Base-by-base conservation (phyloP, 495 filamentous ascomycete genomes). In the Podospora bellae-mahoneyi region DNA sequence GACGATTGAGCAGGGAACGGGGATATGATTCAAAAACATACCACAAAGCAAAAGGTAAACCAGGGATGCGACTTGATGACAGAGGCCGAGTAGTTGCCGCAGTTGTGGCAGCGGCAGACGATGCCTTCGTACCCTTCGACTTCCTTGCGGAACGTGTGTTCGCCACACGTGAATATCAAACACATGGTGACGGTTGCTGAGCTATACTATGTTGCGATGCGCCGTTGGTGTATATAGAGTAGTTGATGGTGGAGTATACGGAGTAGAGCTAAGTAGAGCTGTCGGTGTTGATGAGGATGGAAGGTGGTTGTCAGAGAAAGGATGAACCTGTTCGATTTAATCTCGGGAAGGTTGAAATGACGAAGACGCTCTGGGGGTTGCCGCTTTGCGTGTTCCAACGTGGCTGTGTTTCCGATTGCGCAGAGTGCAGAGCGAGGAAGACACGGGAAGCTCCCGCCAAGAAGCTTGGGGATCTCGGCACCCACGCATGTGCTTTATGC, bases 1-100 rank as follows among this genome's bases (percentile, higher is more conserved):
- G 39, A 1, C 53, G 48, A 16, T 44, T 44, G 64, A 30, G 9
- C 16, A 60, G 30, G 16, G 20, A 30, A 32, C n/a, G n/a, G n/a
- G 20, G 30, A 32, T 32, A 4, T 5, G 23, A 2, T 23, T 23
- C 23, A 23, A 23, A 7, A 20, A 79, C 82, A 70, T 73, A 83
- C 83, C 44, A 87, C 66, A 68, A 86, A 87, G 75, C 85, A 87
- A 70, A 87, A 85, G 15, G 85, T 87, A 64, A 87, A 87, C 83
- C 84, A 87, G 0, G 84, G 84, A 62, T 85, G 79, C 56, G 79
- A 80, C 70, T 85, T 84, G 66, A 85, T 78, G 58, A 86, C 83
- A 20, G 77, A 78, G 13, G 76, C 85, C 1, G 78, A 76, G 60
- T 80, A 82, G 76, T 87, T 87, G 18, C 84, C 84, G 73, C 85